Conservation (phyloP, 2,329 filamentous ascomycete species). For the Fusarium avenaceum region DNA sequence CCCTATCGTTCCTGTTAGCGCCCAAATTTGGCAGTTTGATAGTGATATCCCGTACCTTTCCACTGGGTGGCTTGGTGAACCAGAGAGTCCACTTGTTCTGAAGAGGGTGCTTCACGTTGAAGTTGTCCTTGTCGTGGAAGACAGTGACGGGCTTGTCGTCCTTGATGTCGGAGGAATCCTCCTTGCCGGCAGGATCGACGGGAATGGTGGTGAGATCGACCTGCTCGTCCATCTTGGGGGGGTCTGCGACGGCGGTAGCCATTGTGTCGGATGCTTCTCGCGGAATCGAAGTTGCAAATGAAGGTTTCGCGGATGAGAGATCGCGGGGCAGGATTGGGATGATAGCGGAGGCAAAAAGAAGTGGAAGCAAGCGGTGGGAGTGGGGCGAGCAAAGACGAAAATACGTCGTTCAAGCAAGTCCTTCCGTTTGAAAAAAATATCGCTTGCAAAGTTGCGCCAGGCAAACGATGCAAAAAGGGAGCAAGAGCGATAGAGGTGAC, state of each 20-base stretch:
- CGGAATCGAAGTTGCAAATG: conserved; percentile 21
- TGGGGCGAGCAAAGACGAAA: conserved; percentile 39
- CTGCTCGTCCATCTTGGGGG: conserved; percentile 63
- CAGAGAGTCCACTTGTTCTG: conserved; percentile 99
- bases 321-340: conserved; percentile 50
- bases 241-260: conserved; percentile 54
- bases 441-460: conserved; percentile 56
- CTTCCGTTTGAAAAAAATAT: conserved; percentile 36
- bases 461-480: conserved; percentile 51
- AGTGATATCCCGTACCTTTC: conserved; percentile 75
- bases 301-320: conserved; percentile 37
- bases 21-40: conserved; percentile 4
- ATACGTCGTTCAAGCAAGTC: conserved; percentile 49
- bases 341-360: conserved; percentile 39
- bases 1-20: conserved; percentile 68
- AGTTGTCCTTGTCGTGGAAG: conserved; percentile 98
- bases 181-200: conserved; percentile 73
- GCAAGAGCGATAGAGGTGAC: conserved; percentile 34
- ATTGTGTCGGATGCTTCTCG: conserved; percentile 49
- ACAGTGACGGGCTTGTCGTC: conserved; percentile 83
- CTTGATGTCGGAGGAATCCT: conserved; percentile 64
- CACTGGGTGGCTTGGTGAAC: conserved; percentile 98
- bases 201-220: conserved; percentile 78
- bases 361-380: conserved; percentile 41
- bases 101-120: conserved; percentile 98